Evolutionary conservation across 345 rosid genomes (phyloP).

Genomic region (Angophora floribunda): DNA sequence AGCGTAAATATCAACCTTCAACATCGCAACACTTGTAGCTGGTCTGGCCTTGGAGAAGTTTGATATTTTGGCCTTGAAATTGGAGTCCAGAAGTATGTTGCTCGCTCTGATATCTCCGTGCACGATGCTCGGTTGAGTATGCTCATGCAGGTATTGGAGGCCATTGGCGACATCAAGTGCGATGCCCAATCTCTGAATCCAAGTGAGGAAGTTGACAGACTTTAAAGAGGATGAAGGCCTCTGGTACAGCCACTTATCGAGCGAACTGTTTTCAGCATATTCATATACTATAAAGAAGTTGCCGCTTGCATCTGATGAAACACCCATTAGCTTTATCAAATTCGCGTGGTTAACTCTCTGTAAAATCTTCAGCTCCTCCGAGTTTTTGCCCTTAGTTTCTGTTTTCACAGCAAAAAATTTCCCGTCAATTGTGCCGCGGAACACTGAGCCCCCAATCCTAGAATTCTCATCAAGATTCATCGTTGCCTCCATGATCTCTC

Average conservation of each 20-base stretch:
- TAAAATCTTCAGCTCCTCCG: conserved; percentile 37
- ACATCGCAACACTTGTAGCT: conserved; percentile 12
- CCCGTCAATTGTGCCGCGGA: conserved; percentile 29
- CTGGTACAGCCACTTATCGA: conserved; percentile 35
- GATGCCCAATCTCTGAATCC: conserved; percentile 40
- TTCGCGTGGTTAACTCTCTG: conserved; percentile 51
- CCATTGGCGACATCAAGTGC: conserved; percentile 56
- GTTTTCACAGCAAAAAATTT: conserved; percentile 35
- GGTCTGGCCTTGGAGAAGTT: conserved; percentile 46
- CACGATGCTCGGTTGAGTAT: conserved; percentile 36
- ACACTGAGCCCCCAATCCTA: conserved; percentile 37
- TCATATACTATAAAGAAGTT: conserved; percentile 46
- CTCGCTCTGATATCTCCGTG: conserved; percentile 40
- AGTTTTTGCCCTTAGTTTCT: conserved; percentile 19
- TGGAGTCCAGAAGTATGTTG: conserved; percentile 44
- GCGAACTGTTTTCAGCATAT: conserved; percentile 49
- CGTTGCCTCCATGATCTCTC: conserved; percentile 36
- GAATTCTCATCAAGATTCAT: conserved; percentile 21
- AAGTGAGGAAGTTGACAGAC: conserved; percentile 13
- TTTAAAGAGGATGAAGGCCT: conserved; percentile 13
- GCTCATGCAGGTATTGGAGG: conserved; percentile 59
- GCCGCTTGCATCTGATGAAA: conserved; percentile 25
- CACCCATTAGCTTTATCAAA: conserved; percentile 44
- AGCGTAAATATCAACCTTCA: conserved; percentile 43
- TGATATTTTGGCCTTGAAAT: conserved; percentile 45